These are phyloP conservation scores for Aspergillus awamori DNA, from an alignment of 2,329 filamentous ascomycete species.

Conservation along the genomic window DNA sequence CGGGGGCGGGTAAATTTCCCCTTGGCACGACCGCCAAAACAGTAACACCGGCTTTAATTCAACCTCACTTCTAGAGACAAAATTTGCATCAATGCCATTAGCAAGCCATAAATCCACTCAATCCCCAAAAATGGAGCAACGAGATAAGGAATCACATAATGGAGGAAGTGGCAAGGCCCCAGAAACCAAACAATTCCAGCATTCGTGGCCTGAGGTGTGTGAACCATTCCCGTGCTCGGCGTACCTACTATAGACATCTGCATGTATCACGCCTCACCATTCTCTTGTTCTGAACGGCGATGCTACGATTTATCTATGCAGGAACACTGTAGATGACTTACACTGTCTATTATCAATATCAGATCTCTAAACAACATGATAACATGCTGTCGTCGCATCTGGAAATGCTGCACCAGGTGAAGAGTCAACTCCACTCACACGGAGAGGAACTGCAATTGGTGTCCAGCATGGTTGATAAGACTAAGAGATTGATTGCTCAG, in stretches of 20 bases:
- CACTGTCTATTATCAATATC: background rate
- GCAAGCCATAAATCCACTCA: background rate
- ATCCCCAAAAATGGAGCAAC: conserved; percentile 26
- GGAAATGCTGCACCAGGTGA: conserved; percentile 41
- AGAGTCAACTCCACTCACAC: conserved; percentile 32
- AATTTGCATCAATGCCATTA: conserved; percentile 12
- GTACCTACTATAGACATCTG: background rate
- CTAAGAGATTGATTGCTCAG: conserved; percentile 41
- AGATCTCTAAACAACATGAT: conserved; percentile 48
- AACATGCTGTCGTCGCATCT: conserved; percentile 43
- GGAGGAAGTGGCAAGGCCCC: background rate
- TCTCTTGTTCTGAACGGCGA: no score
- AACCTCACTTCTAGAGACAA: conserved; percentile 16
- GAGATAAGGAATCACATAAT: conserved; percentile 3
- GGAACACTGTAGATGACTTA: background rate
- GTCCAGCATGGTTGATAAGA: conserved; percentile 43
- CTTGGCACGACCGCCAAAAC: background rate
- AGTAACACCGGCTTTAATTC: conserved; percentile 12
- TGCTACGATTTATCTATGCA: no score
- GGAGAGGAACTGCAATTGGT: conserved; percentile 35
- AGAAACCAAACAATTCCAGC: background rate
- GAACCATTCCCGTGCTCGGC: background rate
- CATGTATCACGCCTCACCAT: no score
- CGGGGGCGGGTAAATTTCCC: background rate
- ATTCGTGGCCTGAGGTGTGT: conserved; percentile 29